Evolutionary conservation across 1,139 yeast genomes (phyloP).

Genomic region (Protomyces gravidus): DNA sequence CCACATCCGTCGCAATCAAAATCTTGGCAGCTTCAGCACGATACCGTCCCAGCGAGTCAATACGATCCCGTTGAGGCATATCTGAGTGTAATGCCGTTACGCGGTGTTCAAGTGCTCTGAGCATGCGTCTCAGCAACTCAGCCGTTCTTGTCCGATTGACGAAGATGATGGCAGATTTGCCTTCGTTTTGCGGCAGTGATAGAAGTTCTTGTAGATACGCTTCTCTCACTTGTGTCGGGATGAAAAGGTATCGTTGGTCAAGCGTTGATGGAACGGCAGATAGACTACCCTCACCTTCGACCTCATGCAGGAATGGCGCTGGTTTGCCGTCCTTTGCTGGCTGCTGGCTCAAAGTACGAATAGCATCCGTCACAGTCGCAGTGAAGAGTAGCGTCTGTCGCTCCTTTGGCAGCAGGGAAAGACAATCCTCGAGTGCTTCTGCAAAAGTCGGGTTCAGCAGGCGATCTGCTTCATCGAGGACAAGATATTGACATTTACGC

Average conservation of each 20-base stretch:
- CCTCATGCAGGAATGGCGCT: conserved; percentile 73
- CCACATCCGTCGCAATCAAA: conserved; percentile 91
- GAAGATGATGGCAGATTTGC: conserved; percentile 74
- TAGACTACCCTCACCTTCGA: conserved; percentile 40
- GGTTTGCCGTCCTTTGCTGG: conserved; percentile 59
- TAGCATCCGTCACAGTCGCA: conserved; percentile 94
- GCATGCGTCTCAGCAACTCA: conserved; percentile 71
- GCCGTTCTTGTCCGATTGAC: conserved; percentile 90
- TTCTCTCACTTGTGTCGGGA: conserved; percentile 85
- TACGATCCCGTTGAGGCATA: conserved; percentile 88
- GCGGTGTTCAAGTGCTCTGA: conserved; percentile 66
- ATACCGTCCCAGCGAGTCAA: conserved; percentile 84
- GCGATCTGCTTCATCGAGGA: conserved; percentile 94
- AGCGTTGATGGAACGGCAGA: conserved; percentile 78
- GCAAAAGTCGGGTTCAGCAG: conserved; percentile 79
- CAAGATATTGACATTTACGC: conserved; percentile 70
- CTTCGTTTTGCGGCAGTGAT: conserved; percentile 56
- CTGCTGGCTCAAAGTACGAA: conserved; percentile 67
- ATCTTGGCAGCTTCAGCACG: conserved; percentile 92
- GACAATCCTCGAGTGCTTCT: conserved; percentile 65
- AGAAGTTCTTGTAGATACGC: conserved; percentile 73
- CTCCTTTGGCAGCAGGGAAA: conserved; percentile 63
- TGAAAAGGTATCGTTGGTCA: conserved; percentile 50
- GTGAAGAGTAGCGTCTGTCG: conserved; percentile 90
- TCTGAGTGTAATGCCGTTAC: conserved; percentile 91